Conservation (phyloP, 495 filamentous ascomycete genomes). For the Trichoderma orchidacearum region DNA sequence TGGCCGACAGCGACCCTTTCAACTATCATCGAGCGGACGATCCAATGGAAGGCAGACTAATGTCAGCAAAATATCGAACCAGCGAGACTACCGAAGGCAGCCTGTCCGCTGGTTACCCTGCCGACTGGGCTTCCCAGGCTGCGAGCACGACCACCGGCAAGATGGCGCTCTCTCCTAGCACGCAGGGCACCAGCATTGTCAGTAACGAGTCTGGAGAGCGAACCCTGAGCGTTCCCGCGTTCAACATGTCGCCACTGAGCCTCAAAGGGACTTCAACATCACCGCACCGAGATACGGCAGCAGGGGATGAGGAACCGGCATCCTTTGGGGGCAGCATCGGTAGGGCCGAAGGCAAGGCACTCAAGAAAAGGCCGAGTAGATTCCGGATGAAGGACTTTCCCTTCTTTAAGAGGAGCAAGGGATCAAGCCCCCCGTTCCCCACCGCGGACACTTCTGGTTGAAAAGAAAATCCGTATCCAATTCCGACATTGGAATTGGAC, state of each 20-base stretch:
- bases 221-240: constrained; percentile 22
- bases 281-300: not conserved
- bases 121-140: constrained; percentile 39
- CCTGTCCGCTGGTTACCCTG: constrained; percentile 26
- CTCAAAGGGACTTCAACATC: constrained; percentile 10
- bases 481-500: not conserved
- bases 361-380: constrained; percentile 34
- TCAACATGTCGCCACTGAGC: constrained; percentile 17
- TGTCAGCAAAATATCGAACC: constrained; percentile 26
- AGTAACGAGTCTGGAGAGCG: constrained; percentile 35
- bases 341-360: constrained; percentile 15
- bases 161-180: constrained; percentile 44
- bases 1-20: constrained; percentile 21
- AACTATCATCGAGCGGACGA: constrained; percentile 14
- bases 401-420: constrained; percentile 29
- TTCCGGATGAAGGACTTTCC: constrained; percentile 31
- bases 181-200: constrained; percentile 42
- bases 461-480: not conserved
- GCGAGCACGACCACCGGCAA: constrained; percentile 42
- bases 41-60: constrained; percentile 5
- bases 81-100: constrained; percentile 41
- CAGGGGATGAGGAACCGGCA: constrained; percentile 8
- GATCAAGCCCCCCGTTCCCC: constrained; percentile 22
- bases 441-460: constrained; percentile 14
- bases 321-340: constrained; percentile 12